Percentiles rank a stretch among this genome's conserved stretches.
These are phyloP conservation scores for Nasturtium officinale DNA, from an alignment of 345 rosid species.

Conservation along the genomic window DNA sequence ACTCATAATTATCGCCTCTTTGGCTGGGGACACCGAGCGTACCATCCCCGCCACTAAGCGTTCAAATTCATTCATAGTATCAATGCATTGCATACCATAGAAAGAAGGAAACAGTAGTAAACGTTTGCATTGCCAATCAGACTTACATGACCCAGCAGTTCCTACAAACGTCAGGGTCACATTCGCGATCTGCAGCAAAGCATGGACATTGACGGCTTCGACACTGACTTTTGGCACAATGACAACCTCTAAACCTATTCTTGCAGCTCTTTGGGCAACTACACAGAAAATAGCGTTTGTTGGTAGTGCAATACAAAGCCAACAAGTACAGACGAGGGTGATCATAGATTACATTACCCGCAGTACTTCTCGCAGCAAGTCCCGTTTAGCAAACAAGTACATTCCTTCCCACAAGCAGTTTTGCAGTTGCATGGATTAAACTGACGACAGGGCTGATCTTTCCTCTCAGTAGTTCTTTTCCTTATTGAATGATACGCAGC, in stretches of 20 bases:
- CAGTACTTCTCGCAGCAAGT: constrained; percentile 99
- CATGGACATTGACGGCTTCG: constrained; percentile 99
- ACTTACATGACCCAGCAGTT: constrained; percentile 99
- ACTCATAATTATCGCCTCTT: constrained; percentile 98
- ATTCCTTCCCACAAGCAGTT: constrained; percentile 94
- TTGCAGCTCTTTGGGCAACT: constrained; percentile 98
- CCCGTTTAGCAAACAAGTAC: constrained; percentile 85
- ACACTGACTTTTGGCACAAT: constrained; percentile 99
- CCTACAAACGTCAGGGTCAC: constrained; percentile 99
- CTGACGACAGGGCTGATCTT: constrained; percentile 99
- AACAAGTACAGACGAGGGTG: not conserved
- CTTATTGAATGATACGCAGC: constrained; percentile 97
- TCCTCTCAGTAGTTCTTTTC: constrained; percentile 85
- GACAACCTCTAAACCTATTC: constrained; percentile 99
- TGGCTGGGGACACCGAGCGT: constrained; percentile 87
- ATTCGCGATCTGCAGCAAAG: constrained; percentile 99
- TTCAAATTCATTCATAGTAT: constrained; percentile 15
- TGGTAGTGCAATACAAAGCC: constrained; percentile 18
- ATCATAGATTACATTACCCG: constrained; percentile 65
- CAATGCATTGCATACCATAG: not conserved
- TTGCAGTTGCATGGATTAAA: constrained; percentile 95
- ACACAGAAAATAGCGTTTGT: constrained; percentile 30
- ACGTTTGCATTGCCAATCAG: constrained; percentile 26
- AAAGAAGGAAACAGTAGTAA: not conserved
- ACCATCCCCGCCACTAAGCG: constrained; percentile 94